Percentiles rank a stretch among this genome's conserved stretches.
Evolutionary conservation across 495 filamentous ascomycete species (phyloP).

Genomic region (Lineolata rhizophorae): DNA sequence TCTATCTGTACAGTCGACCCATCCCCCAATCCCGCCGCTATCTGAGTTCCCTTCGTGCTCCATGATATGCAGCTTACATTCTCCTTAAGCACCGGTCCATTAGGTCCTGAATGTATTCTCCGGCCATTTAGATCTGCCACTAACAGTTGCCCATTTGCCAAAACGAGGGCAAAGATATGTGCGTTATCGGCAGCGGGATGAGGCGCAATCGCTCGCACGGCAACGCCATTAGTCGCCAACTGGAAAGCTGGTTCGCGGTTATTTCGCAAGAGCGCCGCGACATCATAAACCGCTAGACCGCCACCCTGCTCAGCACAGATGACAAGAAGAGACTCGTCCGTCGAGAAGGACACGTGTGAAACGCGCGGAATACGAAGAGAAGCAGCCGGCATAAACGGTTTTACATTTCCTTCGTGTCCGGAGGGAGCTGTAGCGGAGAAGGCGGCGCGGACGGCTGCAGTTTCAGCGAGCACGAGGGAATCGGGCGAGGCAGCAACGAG

Average conservation of each 20-base stretch:
- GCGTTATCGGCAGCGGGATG: conserved; percentile 51
- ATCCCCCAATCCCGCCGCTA: conserved; percentile 70
- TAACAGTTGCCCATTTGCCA: conserved; percentile 53
- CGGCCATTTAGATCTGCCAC: conserved; percentile 60
- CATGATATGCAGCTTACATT: conserved; percentile 73
- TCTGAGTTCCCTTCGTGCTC: conserved; percentile 82
- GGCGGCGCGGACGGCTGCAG: conserved; percentile 54
- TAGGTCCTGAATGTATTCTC: conserved; percentile 32
- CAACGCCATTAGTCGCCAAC: conserved; percentile 49
- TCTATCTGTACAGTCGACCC: conserved; percentile 70
- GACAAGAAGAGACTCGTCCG: conserved; percentile 64
- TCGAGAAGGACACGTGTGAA: conserved; percentile 76
- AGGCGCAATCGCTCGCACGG: conserved; percentile 52
- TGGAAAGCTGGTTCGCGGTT: conserved; percentile 47
- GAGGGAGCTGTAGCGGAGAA: conserved; percentile 28
- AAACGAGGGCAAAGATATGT: conserved; percentile 55
- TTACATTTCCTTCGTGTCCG: conserved; percentile 32
- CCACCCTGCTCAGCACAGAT: conserved; percentile 65
- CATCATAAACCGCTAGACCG: conserved; percentile 64
- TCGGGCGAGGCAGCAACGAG: conserved; percentile 77
- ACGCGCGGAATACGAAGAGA: conserved; percentile 52
- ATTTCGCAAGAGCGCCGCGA: conserved; percentile 37
- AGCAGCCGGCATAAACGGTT: conserved; percentile 50
- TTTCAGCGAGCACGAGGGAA: conserved; percentile 48
- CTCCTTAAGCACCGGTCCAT: conserved; percentile 38